Percentiles rank a stretch among this genome's conserved stretches.
Conservation (phyloP, 768 basidiomycete genomes). For the Panus rudis region DNA sequence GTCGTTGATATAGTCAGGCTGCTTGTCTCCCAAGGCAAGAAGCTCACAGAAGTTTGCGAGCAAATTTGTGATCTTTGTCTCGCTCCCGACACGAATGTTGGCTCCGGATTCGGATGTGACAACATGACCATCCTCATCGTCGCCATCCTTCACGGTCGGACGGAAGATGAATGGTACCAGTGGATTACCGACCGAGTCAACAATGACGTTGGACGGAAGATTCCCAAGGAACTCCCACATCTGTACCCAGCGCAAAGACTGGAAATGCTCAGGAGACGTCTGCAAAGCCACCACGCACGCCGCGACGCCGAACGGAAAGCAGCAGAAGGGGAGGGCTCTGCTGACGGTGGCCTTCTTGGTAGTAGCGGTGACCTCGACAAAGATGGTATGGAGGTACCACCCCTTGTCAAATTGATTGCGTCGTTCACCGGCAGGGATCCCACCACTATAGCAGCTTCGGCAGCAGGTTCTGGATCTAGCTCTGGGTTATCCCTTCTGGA, state of each 20-base stretch:
- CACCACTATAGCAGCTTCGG: conserved; percentile 12
- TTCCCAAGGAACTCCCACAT: conserved; percentile 69
- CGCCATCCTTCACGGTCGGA: conserved; percentile 78
- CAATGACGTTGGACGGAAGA: conserved; percentile 65
- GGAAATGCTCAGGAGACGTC: too few relatives aligned
- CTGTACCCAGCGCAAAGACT: conserved; percentile 65
- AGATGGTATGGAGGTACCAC: too few relatives aligned
- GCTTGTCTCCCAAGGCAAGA: conserved; percentile 70
- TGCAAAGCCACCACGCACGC: conserved; percentile 48
- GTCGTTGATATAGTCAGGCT: conserved; percentile 84
- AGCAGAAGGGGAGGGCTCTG: conserved; percentile 24
- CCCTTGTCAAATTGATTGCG: too few relatives aligned
- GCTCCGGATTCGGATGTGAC: conserved; percentile 93
- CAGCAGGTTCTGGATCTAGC: conserved; percentile 27
- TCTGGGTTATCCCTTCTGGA: conserved; percentile 1
- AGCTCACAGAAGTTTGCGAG: conserved; percentile 80
- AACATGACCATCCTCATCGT: conserved; percentile 97
- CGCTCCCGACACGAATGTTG: conserved; percentile 87
- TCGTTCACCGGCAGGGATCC: conserved; percentile 9
- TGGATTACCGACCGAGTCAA: conserved; percentile 86
- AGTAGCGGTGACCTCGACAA: conserved; percentile 3
- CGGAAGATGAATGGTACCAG: conserved; percentile 86
- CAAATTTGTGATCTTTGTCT: conserved; percentile 88
- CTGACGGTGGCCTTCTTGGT: background rate
- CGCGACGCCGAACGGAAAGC: conserved; percentile 46